Evolutionary conservation across 148 eudicot genomes (phyloP).

Genomic region (Limonium bicolor): DNA sequence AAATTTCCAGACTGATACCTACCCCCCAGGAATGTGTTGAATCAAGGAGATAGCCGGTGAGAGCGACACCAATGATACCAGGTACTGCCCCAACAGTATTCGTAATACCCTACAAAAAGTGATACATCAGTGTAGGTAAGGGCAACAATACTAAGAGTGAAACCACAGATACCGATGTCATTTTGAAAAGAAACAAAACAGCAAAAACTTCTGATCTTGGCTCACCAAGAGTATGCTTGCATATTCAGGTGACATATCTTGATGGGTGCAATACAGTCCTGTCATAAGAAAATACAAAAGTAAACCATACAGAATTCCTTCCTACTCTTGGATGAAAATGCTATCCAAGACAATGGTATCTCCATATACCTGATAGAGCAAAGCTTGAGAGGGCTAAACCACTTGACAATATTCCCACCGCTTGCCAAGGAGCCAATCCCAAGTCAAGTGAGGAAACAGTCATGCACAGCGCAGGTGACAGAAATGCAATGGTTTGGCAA

Average conservation of each 20-base stretch:
- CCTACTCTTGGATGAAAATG: too few relatives aligned
- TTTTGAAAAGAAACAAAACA: neutral
- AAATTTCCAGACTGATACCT: conserved; percentile 12
- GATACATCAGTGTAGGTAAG: neutral
- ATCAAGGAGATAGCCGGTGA: conserved; percentile 90
- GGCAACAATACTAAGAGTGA: neutral
- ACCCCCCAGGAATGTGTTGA: conserved; percentile 97
- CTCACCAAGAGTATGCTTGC: conserved; percentile 95
- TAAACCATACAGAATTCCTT: neutral
- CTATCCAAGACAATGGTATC: too few relatives aligned
- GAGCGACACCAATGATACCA: conserved; percentile 93
- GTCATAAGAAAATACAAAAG: conserved; percentile 9
- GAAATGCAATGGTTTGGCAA: conserved; percentile 81
- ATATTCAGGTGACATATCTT: conserved; percentile 96
- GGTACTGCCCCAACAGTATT: conserved; percentile 93
- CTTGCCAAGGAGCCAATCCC: conserved; percentile 82
- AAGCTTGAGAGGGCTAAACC: conserved; percentile 96
- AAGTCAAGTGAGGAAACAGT: conserved; percentile 68
- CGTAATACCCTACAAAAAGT: conserved; percentile 61
- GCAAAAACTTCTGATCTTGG: neutral
- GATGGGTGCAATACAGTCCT: conserved; percentile 98
- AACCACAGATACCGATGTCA: neutral
- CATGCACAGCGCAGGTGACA: conserved; percentile 97
- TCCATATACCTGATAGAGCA: conserved; percentile 94
- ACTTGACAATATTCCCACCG: conserved; percentile 60